phyloP scores from a whole-genome alignment of 805 yeast genomes.

The Candida andamanensis region DNA sequence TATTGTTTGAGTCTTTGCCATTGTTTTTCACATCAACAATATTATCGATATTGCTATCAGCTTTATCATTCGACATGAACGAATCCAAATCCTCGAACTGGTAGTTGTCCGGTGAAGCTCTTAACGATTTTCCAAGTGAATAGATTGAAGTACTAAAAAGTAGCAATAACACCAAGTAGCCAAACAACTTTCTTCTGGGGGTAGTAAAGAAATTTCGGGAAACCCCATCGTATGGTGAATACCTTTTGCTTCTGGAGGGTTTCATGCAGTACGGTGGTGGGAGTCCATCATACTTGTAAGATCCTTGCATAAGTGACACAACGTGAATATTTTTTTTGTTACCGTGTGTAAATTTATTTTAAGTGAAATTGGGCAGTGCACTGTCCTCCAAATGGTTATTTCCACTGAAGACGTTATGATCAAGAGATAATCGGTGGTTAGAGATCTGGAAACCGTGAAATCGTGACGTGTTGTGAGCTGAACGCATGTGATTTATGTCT shows the following conservation, averaged over 20 bases:
- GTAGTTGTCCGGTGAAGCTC: slow-evolving; percentile 19
- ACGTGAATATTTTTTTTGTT: neutral
- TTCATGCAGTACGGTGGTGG: slow-evolving; percentile 46
- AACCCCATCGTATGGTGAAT: slow-evolving; percentile 30
- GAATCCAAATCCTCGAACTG: slow-evolving; percentile 18
- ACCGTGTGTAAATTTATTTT: slow-evolving; percentile 2
- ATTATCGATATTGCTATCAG: slow-evolving; percentile 4
- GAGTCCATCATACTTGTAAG: slow-evolving; percentile 36
- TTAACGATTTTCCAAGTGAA: slow-evolving; percentile 34
- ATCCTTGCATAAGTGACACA: slow-evolving; percentile 39
- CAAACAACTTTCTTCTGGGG: slow-evolving; percentile 34
- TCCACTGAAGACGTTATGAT: no score
- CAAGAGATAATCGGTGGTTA: no score
- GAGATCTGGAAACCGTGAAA: no score
- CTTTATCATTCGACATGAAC: slow-evolving; percentile 5
- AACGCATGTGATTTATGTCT: no score
- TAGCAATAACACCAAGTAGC: slow-evolving; percentile 31
- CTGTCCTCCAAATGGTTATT: no score
- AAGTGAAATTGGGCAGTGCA: neutral
- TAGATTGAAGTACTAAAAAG: slow-evolving; percentile 31
- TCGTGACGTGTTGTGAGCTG: no score
- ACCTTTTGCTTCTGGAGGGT: slow-evolving; percentile 28
- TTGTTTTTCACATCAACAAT: slow-evolving; percentile 22
- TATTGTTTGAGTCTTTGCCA: slow-evolving; percentile 29
- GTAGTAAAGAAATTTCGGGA: slow-evolving; percentile 29